Evolutionary conservation across 2,329 filamentous ascomycete genomes (phyloP).

Genomic region (Cercospora citrullina): DNA sequence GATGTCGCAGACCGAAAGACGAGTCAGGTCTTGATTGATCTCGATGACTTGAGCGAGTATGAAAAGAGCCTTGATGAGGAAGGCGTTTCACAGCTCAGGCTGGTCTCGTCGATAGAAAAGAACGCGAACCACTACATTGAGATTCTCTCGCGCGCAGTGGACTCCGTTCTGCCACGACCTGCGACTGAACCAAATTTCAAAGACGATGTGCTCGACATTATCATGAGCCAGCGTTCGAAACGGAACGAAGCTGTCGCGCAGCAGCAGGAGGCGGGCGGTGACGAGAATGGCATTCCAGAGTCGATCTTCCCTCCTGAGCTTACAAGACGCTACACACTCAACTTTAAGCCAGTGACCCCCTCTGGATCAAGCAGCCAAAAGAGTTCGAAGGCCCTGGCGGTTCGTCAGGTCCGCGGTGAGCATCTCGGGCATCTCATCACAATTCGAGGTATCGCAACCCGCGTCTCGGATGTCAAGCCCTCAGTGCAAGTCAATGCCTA

Average conservation of each 20-base stretch:
- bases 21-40: slow-evolving; percentile 78
- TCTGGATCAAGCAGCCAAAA: slow-evolving; percentile 64
- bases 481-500: slow-evolving; percentile 97
- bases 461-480: slow-evolving; percentile 97
- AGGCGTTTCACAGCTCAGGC: slow-evolving; percentile 55
- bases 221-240: slow-evolving; percentile 87
- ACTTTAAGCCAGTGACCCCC: slow-evolving; percentile 88
- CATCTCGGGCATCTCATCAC: slow-evolving; percentile 93
- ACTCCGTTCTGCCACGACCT: slow-evolving; percentile 79
- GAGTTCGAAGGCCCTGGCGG: slow-evolving; percentile 69
- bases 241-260: slow-evolving; percentile 73
- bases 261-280: slow-evolving; percentile 42
- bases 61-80: slow-evolving; percentile 67
- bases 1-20: slow-evolving; percentile 77
- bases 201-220: slow-evolving; percentile 93
- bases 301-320: slow-evolving; percentile 89
- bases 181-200: slow-evolving; percentile 86
- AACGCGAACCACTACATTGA: slow-evolving; percentile 97
- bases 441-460: slow-evolving; percentile 86
- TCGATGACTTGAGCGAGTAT: slow-evolving; percentile 86
- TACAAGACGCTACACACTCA: slow-evolving; percentile 89
- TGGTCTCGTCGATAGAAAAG: slow-evolving; percentile 80
- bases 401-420: slow-evolving; percentile 88
- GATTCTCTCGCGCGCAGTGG: slow-evolving; percentile 81
- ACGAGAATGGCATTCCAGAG: slow-evolving; percentile 60